Base-by-base conservation (phyloP, 2,329 filamentous ascomycete genomes). In the Neurospora crassa region DNA sequence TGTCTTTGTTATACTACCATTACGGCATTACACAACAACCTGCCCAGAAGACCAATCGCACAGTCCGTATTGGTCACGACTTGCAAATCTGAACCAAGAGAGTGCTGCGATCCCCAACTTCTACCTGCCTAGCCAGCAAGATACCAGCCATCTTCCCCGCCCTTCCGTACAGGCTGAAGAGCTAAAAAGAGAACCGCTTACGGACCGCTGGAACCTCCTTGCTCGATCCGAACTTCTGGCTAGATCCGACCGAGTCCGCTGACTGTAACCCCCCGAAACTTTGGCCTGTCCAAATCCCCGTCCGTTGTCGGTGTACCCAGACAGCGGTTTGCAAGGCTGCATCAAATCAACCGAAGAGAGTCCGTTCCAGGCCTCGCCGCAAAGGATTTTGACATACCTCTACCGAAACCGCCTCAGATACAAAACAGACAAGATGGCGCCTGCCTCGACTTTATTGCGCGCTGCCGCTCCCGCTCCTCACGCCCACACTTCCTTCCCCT, bases 371-470 rank as follows among this genome's bases (percentile, higher is more conserved):
- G 47, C 20, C 47, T 59, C 20, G 12, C 45, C 6, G 45, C 45
- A 24, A 20, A 24, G 20, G 5, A 24, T 24, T 12, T 59, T 24
- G 2, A 29, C 47, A 59, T 59, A 59, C 5, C 20, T 53, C 10
- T 47, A 29, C 47, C 20, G 12, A 53, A 53, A 53, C 47, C 20
- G 47, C 14, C 47, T 24, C 53, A 37, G 18, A 63, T 63, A 63
- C 16, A 63, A 63, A 68, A 40, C 67, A 68, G n/a, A 43, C 41
- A 70, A 67, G 67, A 70, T 70, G 69, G 47, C 69, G 69, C 53
- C 69, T 43, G 69, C 53, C 53, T 63, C 53, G 29, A 63, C 24
- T 63, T 63, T 63, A 37, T 63, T 63, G 24, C 24, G 14, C 24
- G 47, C 47, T 59, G 47, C 47, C 47, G 47, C 47, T 34, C 47